phyloP scores from a whole-genome alignment of 192 early-diverging fungal species.

The Lunasporangiospora selenospora region DNA sequence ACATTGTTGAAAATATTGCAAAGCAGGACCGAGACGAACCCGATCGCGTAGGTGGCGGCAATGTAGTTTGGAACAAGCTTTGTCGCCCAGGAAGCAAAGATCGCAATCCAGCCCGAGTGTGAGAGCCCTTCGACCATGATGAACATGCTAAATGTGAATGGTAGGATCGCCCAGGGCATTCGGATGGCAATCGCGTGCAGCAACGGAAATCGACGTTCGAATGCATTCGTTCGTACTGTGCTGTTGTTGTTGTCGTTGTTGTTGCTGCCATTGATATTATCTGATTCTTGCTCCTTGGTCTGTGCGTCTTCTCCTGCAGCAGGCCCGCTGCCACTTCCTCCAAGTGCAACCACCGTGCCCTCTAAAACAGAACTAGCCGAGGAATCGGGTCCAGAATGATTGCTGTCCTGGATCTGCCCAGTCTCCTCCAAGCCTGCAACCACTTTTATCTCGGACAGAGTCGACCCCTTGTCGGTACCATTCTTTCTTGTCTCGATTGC shows the following conservation, averaged over 20 bases:
- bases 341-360: too few relatives aligned
- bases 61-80: conserved; percentile 57
- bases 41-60: conserved; percentile 67
- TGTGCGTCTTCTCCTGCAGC: too few relatives aligned
- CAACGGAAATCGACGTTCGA: conserved; percentile 54
- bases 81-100: conserved; percentile 65
- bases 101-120: conserved; percentile 69
- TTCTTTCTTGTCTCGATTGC: background rate
- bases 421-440: too few relatives aligned
- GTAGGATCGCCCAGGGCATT: conserved; percentile 79
- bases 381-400: background rate
- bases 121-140: conserved; percentile 80
- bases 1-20: conserved; percentile 87
- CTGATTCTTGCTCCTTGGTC: too few relatives aligned
- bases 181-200: conserved; percentile 57
- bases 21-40: conserved; percentile 65
- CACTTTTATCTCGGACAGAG: too few relatives aligned
- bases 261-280: too few relatives aligned
- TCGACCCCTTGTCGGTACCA: background rate
- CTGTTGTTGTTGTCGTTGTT: background rate
- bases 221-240: background rate
- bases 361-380: too few relatives aligned
- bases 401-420: too few relatives aligned
- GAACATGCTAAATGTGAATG: conserved; percentile 89
- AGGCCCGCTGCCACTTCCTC: too few relatives aligned